Base-by-base conservation (phyloP, 176 grass and related monocot genomes). In the Pharus latifolius region DNA sequence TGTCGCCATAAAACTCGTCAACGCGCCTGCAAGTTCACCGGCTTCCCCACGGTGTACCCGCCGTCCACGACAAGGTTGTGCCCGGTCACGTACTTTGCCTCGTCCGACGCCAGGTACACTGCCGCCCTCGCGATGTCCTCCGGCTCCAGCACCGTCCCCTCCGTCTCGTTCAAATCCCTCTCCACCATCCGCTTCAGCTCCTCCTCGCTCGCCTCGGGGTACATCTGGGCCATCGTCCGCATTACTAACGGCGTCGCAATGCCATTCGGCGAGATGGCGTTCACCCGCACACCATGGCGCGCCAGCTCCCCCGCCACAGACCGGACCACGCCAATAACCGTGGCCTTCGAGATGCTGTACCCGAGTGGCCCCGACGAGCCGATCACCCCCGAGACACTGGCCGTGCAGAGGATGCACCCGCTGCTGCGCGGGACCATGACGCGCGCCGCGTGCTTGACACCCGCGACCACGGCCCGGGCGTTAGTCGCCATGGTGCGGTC, bases 11-110 rank as follows among this genome's bases (percentile, higher is more conserved):
- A n/a, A n/a, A n/a, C n/a, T n/a, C n/a, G n/a, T n/a, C n/a, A n/a
- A n/a, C n/a, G n/a, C n/a, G n/a, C n/a, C n/a, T n/a, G n/a, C 49
- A 80, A 6, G 2, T 38, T 46, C 8, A 68, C 40, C n/a, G 1
- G 17, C 57, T 84, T 89, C 59, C 1, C 54, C 14, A 64, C 46
- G 15, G 72, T 89, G 66, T 52, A 87, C 40, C 83, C 86, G 8
- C 83, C 91, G 68, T 95, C 91, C 15, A 95, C 76, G 44, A 90
- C 73, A 2, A 96, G 80, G 61, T 90, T 84, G 11, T 87, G 91
- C 0, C 91, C 91, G 3, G 51, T 89, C 0, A 95, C 73, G 43
- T 84, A 87, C 44, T 61, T 84, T 0, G 83, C 66, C 13, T 95
- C 83, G 69, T 90, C 90, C 0, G 90, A 90, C 8, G 83, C 87